Conservation (phyloP, 2,329 filamentous ascomycete species). For the Arthrobotrys entomopaga region DNA sequence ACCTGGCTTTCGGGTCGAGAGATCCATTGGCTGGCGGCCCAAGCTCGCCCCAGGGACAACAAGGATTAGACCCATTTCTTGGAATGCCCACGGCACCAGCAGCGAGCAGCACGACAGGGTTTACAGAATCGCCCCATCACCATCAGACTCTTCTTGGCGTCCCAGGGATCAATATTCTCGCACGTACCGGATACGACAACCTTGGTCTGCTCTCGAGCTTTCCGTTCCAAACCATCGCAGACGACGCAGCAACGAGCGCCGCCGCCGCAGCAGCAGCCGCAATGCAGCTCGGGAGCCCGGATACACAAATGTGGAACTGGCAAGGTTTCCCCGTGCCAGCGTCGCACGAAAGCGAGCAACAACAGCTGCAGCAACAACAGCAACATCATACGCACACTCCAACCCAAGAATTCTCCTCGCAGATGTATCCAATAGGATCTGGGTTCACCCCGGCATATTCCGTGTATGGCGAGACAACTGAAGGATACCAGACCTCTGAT, state of each 20-base stretch:
- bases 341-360: slow-evolving; percentile 21
- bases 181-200: slow-evolving; percentile 41
- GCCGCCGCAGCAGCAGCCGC: slow-evolving; percentile 6
- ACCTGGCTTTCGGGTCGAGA: slow-evolving; percentile 23
- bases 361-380: neutral
- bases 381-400: slow-evolving; percentile 15
- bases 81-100: neutral
- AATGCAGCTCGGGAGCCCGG: slow-evolving; percentile 37
- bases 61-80: slow-evolving; percentile 36
- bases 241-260: slow-evolving; percentile 10
- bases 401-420: slow-evolving; percentile 37
- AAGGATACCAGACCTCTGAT: slow-evolving; percentile 35
- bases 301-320: slow-evolving; percentile 42
- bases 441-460: slow-evolving; percentile 33
- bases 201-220: slow-evolving; percentile 35
- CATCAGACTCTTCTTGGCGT: slow-evolving; percentile 48
- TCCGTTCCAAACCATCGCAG: slow-evolving; percentile 42
- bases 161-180: slow-evolving; percentile 49
- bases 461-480: slow-evolving; percentile 20
- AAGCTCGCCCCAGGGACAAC: slow-evolving; percentile 14
- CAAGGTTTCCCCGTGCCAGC: slow-evolving; percentile 30
- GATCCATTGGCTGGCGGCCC: slow-evolving; percentile 4
- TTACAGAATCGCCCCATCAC: slow-evolving; percentile 39
- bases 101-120: slow-evolving; percentile 12
- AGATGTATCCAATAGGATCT: slow-evolving; percentile 45